phyloP scores from a whole-genome alignment of 805 yeast species.

The Wickerhamiella hasegawae region DNA sequence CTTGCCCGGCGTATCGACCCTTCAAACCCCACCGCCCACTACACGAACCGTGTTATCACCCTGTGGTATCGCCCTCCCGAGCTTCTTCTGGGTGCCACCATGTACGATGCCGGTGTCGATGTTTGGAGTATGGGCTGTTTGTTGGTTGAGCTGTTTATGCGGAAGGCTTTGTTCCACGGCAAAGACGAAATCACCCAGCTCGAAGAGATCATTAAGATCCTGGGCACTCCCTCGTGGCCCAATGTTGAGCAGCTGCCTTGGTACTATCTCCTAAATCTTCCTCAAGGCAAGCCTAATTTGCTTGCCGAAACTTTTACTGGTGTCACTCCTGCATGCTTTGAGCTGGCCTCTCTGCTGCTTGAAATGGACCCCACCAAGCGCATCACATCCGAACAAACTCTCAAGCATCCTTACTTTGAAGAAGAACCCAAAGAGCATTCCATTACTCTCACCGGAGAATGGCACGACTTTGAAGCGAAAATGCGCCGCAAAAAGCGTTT shows the following conservation, averaged over 20 bases:
- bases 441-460: constrained; percentile 52
- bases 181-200: constrained; percentile 77
- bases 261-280: constrained; percentile 65
- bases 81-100: constrained; percentile 74
- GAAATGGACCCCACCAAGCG: constrained; percentile 54
- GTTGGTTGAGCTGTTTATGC: constrained; percentile 62
- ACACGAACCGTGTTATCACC: constrained; percentile 90
- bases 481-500: constrained; percentile 33
- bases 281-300: constrained; percentile 24
- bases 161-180: constrained; percentile 71
- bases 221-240: constrained; percentile 94
- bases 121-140: constrained; percentile 96
- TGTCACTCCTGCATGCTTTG: constrained; percentile 33
- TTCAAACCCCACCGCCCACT: constrained; percentile 40
- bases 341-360: constrained; percentile 48
- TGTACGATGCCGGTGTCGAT: constrained; percentile 81
- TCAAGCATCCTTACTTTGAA: constrained; percentile 52
- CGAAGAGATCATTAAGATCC: constrained; percentile 52
- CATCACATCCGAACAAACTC: constrained; percentile 51
- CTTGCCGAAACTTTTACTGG: constrained; percentile 21
- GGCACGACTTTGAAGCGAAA: constrained; percentile 96
- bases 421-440: constrained; percentile 54
- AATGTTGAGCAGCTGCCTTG: constrained; percentile 68
- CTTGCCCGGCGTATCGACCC: constrained; percentile 40
- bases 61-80: constrained; percentile 98